Percentiles rank a stretch among this genome's conserved stretches.
These are phyloP conservation scores for Plectosphaerella sp. DNA, from an alignment of 2,329 filamentous ascomycete genomes.

Conservation along the genomic window DNA sequence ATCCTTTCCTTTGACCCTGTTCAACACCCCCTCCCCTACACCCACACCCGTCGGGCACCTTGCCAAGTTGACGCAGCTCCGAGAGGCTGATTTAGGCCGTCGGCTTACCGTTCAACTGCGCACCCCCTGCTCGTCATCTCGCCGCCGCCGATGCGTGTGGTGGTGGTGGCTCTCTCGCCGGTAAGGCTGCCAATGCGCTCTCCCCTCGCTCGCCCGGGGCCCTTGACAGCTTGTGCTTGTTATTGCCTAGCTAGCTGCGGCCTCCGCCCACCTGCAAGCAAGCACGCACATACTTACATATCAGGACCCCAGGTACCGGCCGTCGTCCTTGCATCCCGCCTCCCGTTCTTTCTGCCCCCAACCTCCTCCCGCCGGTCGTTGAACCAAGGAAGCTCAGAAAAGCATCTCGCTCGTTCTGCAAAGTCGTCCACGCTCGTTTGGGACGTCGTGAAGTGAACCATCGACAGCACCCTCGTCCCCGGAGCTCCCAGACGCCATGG, in stretches of 20 bases:
- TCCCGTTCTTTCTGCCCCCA: constrained; percentile 1
- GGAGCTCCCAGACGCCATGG: background rate
- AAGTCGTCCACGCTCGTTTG: background rate
- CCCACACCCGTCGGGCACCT: too few species aligned
- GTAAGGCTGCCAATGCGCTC: background rate
- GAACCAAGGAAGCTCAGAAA: background rate
- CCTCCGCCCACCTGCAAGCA: background rate
- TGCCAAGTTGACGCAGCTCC: background rate
- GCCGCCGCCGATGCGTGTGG: too few species aligned
- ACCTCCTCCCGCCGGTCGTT: background rate
- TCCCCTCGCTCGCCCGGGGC: background rate
- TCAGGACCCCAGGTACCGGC: background rate
- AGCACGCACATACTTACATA: constrained; percentile 1
- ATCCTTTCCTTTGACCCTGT: too few species aligned
- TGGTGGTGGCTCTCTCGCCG: too few species aligned
- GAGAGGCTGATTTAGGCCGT: background rate
- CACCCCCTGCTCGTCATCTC: too few species aligned
- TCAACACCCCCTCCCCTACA: too few species aligned
- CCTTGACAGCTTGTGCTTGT: background rate
- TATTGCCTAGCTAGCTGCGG: background rate
- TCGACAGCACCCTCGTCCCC: too few species aligned
- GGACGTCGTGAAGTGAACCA: too few species aligned
- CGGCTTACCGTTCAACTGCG: background rate
- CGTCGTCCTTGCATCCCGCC: background rate
- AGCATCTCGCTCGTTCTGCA: background rate